Conservation (phyloP, 2,329 filamentous ascomycete genomes). For the Nigrospora sphaerica region DNA sequence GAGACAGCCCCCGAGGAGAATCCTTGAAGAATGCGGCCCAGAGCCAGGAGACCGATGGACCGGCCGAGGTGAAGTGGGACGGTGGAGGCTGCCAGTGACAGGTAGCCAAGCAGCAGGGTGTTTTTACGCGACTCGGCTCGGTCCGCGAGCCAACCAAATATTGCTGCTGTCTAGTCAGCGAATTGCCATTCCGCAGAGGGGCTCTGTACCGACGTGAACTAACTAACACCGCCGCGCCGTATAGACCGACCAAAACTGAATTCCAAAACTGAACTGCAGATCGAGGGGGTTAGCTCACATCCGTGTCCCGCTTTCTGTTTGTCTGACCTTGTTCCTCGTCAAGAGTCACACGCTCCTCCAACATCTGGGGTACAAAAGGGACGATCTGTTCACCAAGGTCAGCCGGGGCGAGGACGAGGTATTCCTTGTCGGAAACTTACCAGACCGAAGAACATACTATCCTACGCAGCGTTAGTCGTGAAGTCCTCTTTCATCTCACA, state of each 20-base stretch:
- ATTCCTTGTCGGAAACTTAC: too few species aligned
- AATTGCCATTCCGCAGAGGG: not conserved
- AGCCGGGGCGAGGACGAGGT: too few species aligned
- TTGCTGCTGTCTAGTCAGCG: not conserved
- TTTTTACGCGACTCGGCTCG: constrained; percentile 2
- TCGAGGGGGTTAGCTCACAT: not conserved
- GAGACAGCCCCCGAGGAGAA: constrained; percentile 7
- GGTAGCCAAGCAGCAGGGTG: constrained; percentile 5
- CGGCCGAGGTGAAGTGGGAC: constrained; percentile 7
- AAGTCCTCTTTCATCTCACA: not conserved
- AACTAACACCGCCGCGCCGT: not conserved
- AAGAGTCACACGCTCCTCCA: not conserved
- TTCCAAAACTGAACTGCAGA: not conserved
- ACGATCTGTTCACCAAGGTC: not conserved
- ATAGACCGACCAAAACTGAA: not conserved
- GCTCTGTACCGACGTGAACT: not conserved
- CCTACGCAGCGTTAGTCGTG: not conserved
- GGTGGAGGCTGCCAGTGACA: constrained; percentile 4
- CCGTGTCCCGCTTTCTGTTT: not conserved
- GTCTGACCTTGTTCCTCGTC: not conserved
- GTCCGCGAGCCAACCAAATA: constrained; percentile 18
- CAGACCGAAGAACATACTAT: constrained; percentile 2
- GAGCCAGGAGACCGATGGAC: constrained; percentile 4
- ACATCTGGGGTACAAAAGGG: not conserved
- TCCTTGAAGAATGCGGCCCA: constrained; percentile 9